phyloP scores from a whole-genome alignment of 352 stramenopile genomes.

The Pythium scleroteichum region DNA sequence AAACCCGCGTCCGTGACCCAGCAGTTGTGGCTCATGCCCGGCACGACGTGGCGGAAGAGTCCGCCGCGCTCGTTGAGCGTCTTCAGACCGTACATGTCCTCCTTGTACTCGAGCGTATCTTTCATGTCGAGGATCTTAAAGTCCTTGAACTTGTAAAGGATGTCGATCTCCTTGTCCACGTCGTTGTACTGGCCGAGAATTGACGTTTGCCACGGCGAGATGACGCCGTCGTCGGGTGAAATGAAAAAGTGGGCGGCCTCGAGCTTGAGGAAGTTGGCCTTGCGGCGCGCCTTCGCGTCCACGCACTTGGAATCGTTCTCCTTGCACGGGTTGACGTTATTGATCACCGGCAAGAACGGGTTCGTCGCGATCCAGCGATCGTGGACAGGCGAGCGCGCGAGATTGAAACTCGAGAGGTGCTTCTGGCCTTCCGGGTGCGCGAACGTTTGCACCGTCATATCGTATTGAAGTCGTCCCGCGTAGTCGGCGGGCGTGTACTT shows the following conservation, averaged over 20 bases:
- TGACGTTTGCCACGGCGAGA: slow-evolving; percentile 42
- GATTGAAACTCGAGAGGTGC: slow-evolving; percentile 22
- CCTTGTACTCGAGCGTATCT: slow-evolving; percentile 39
- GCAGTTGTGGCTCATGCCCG: slow-evolving; percentile 33
- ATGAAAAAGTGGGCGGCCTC: slow-evolving; percentile 40
- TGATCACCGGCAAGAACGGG: slow-evolving; percentile 41
- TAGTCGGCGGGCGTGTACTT: slow-evolving; percentile 28
- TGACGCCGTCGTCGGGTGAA: slow-evolving; percentile 36
- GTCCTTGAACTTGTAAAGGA: slow-evolving; percentile 33
- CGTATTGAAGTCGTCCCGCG: slow-evolving; percentile 39
- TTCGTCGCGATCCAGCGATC: slow-evolving; percentile 31
- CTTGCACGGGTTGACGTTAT: slow-evolving; percentile 34
- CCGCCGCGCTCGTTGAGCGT: slow-evolving; percentile 33
- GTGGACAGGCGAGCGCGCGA: slow-evolving; percentile 33
- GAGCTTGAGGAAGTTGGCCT: slow-evolving; percentile 35
- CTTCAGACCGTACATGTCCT: slow-evolving; percentile 40
- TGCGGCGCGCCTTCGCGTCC: slow-evolving; percentile 26
- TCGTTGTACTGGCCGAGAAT: slow-evolving; percentile 39
- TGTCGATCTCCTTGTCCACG: slow-evolving; percentile 24
- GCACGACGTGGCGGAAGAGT: slow-evolving; percentile 29
- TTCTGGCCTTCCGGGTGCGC: slow-evolving; percentile 35
- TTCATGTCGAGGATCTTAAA: slow-evolving; percentile 41
- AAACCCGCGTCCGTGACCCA: slow-evolving; percentile 32
- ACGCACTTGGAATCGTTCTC: slow-evolving; percentile 3
- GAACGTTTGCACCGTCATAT: slow-evolving; percentile 31